Evolutionary conservation across 148 eudicot genomes (phyloP).

Genomic region (Cornus florida): DNA sequence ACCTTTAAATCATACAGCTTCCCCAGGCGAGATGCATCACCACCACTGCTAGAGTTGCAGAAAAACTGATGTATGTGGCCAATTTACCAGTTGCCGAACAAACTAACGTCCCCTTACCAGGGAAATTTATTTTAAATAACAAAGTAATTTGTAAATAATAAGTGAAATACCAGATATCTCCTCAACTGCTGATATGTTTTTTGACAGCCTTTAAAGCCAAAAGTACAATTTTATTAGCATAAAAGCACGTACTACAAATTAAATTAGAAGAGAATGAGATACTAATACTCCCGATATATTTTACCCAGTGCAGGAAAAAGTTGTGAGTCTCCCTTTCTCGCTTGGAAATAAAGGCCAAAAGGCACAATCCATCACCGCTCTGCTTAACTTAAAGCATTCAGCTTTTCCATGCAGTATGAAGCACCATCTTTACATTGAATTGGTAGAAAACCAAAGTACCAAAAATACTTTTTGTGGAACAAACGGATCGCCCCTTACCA

Average conservation of each 20-base stretch:
- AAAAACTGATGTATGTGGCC: slow-evolving; percentile 55
- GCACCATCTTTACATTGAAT: slow-evolving; percentile 37
- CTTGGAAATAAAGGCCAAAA: slow-evolving; percentile 39
- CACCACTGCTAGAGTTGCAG: slow-evolving; percentile 69
- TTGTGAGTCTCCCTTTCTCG: slow-evolving; percentile 49
- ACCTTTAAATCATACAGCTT: slow-evolving; percentile 81
- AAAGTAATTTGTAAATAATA: slow-evolving; percentile 25
- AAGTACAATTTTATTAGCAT: slow-evolving; percentile 62
- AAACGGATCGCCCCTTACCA: slow-evolving; percentile 23
- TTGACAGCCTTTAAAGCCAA: slow-evolving; percentile 59
- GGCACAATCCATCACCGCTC: slow-evolving; percentile 42
- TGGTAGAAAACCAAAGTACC: slow-evolving; percentile 18
- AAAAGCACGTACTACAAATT: slow-evolving; percentile 40
- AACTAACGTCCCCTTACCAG: slow-evolving; percentile 84
- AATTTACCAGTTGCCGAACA: slow-evolving; percentile 58
- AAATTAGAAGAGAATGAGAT: slow-evolving; percentile 50
- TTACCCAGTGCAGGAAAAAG: slow-evolving; percentile 60
- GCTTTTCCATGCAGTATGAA: slow-evolving; percentile 41
- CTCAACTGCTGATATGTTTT: slow-evolving; percentile 62
- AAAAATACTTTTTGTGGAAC: background rate
- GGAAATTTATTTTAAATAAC: slow-evolving; percentile 41
- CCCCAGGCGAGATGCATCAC: slow-evolving; percentile 69
- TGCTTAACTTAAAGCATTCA: slow-evolving; percentile 46
- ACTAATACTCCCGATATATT: slow-evolving; percentile 57
- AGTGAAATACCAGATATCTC: slow-evolving; percentile 70